Base-by-base conservation (phyloP, 2,329 filamentous ascomycete genomes). In the Teratosphaeria gauchensis region DNA sequence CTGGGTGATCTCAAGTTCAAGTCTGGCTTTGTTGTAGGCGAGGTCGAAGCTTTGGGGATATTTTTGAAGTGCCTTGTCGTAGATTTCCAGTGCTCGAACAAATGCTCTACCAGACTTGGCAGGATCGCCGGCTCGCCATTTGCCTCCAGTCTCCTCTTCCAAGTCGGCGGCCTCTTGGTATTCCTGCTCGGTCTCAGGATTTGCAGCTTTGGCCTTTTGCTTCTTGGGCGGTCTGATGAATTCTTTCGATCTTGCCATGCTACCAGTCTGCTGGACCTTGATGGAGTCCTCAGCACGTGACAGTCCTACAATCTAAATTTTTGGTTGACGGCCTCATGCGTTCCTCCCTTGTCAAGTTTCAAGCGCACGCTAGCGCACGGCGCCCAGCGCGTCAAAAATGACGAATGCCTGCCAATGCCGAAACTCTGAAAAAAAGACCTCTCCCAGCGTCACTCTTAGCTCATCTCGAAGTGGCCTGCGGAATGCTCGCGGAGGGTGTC, bases 1-100 rank as follows among this genome's bases (percentile, higher is more conserved):
- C 62, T 88, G 86, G 21, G 84, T 83, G 59, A 89, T 80, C 68
- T 87, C 84, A 67, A 88, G 84, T 70, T 89, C 81, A 33, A 89
- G 78, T 62, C 85, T 80, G 30, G 87, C 86, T 82, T 88, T 89
- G 71, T 90, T 90, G 71, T 90, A 90, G 11, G 86, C 86, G 38
- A 90, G 77, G 72, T 90, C 87, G 72, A 89, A 86, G 21, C 80
- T 84, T 9, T 70, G 68, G 1, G 86, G 84, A 68, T 83, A 84
- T 60, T 77, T 82, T 54, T 75, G 74, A 33, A 90, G 69, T 12
- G 84, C 87, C 56, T 82, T 79, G 62, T 84, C 80, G 67, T 90
- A 90, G 52, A 79, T 78, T 56, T 87, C 80, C 56, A 89, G 80
- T 12, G 87, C 87, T 61, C 85, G 77, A 63, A 84, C 78, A 68